Evolutionary conservation across 345 rosid species (phyloP).

Genomic region (Turnera subulata): DNA sequence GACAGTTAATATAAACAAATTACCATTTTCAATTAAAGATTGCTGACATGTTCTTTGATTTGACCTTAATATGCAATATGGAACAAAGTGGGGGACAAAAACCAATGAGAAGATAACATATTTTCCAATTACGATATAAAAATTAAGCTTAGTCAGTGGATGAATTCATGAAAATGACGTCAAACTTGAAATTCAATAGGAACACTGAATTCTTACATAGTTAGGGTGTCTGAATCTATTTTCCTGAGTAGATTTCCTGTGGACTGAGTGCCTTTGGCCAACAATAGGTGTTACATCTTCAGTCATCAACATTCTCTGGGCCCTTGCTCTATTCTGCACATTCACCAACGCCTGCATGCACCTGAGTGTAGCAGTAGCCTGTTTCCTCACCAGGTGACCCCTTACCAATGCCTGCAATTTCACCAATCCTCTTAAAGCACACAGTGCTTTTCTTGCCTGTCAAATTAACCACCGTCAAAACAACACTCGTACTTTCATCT

Average conservation of each 20-base stretch:
- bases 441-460: constrained; percentile 87
- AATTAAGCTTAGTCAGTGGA: too few relatives aligned
- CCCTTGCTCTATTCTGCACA: constrained; percentile 31
- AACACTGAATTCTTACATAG: constrained; percentile 34
- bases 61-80: too few relatives aligned
- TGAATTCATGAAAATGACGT: background rate
- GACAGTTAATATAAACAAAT: too few relatives aligned
- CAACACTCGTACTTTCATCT: background rate
- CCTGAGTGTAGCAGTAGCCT: constrained; percentile 27
- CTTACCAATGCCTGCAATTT: constrained; percentile 33
- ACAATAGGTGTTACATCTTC: constrained; percentile 41
- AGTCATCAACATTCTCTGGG: constrained; percentile 52
- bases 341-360: constrained; percentile 34
- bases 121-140: too few relatives aligned
- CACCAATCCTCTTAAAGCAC: constrained; percentile 51
- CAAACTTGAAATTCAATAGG: background rate
- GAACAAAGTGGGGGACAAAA: too few relatives aligned
- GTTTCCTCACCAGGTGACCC: constrained; percentile 34
- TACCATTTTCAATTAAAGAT: too few relatives aligned
- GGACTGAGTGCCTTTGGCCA: constrained; percentile 48
- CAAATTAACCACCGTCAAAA: constrained; percentile 13
- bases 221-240: constrained; percentile 25
- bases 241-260: constrained; percentile 48
- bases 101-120: too few relatives aligned
- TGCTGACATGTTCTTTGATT: too few relatives aligned